Conservation (phyloP, 257 asterid genomes). For the Linaria vulgaris region DNA sequence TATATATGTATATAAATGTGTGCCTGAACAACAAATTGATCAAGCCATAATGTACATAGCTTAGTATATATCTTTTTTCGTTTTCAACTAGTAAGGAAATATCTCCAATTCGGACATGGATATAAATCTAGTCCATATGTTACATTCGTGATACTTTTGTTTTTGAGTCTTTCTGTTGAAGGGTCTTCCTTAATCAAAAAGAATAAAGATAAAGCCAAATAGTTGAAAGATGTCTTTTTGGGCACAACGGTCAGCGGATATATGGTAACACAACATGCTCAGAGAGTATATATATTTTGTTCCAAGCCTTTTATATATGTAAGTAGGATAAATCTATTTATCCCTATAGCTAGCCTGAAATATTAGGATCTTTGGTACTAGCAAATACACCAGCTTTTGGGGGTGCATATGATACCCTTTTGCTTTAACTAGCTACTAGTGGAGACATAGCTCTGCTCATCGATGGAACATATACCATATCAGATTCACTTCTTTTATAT, state of each 20-base stretch:
- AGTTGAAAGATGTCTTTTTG: slow-evolving; percentile 22
- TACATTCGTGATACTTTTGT: slow-evolving; percentile 41
- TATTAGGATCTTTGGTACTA: slow-evolving; percentile 12
- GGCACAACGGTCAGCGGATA: slow-evolving; percentile 27
- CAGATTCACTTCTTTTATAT: neutral
- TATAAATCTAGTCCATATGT: too few relatives aligned
- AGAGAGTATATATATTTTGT: slow-evolving; percentile 21
- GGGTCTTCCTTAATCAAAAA: slow-evolving; percentile 36
- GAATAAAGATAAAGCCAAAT: slow-evolving; percentile 24
- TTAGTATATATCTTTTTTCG: too few relatives aligned
- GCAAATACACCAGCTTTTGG: slow-evolving; percentile 62
- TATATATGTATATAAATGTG: too few relatives aligned
- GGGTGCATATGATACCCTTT: slow-evolving; percentile 58
- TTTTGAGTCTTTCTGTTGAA: slow-evolving; percentile 32
- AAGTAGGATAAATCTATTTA: neutral
- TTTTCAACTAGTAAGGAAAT: too few relatives aligned
- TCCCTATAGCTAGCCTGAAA: too few relatives aligned
- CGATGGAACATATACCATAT: slow-evolving; percentile 50
- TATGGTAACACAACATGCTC: slow-evolving; percentile 2
- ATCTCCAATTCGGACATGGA: too few relatives aligned
- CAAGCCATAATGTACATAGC: too few relatives aligned
- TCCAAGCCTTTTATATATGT: too few relatives aligned
- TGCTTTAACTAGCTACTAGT: slow-evolving; percentile 48
- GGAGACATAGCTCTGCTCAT: slow-evolving; percentile 50
- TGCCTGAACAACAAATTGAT: too few relatives aligned